phyloP scores from a whole-genome alignment of 2,329 filamentous ascomycete genomes.

The Talaromyces sp. region DNA sequence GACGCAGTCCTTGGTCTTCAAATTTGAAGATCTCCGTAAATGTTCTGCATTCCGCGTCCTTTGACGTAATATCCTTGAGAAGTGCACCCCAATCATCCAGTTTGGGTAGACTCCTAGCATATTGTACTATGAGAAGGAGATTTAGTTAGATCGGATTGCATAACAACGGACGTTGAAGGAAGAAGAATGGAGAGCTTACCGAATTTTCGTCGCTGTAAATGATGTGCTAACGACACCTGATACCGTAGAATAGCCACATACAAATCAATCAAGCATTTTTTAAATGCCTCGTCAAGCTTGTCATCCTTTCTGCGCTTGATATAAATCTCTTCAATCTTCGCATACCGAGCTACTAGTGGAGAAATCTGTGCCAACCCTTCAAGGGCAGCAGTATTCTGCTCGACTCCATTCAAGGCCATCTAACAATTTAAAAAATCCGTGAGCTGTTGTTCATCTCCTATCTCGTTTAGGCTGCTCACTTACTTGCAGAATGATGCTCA shows the following conservation, averaged over 20 bases:
- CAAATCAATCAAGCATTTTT: background rate
- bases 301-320: background rate
- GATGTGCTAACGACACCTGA: background rate
- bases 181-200: background rate
- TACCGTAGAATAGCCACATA: background rate
- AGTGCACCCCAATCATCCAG: background rate
- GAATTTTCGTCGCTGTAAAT: background rate
- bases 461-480: background rate
- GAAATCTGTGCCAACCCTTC: background rate
- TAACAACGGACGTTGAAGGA: background rate
- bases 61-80: background rate
- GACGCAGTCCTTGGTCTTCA: background rate
- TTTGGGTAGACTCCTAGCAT: background rate
- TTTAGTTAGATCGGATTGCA: background rate
- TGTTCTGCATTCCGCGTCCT: background rate
- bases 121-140: background rate
- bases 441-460: background rate
- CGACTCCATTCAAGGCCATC: background rate
- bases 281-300: background rate
- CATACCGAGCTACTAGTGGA: background rate
- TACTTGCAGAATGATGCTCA: background rate
- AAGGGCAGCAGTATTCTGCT: background rate
- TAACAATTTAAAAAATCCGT: background rate
- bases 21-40: background rate
- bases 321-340: background rate